Evolutionary conservation across 176 grass and related monocot species (phyloP), one percentile per base, ranked within the genome.

Genomic region (Rhynchospora tenuis): DNA sequence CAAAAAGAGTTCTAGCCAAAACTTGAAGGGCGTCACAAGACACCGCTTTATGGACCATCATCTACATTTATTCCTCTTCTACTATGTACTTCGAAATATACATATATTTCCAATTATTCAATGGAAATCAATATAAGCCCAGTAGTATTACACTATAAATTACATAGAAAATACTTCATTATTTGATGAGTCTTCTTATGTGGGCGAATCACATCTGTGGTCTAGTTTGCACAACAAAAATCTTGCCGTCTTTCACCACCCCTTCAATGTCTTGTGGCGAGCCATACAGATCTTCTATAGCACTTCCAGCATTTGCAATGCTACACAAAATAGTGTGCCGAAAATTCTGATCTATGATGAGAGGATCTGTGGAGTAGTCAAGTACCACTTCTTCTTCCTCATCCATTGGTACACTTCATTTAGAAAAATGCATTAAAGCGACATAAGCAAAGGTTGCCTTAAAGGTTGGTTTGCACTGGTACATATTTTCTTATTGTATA

Each of bases 161-260:
- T 62, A 60, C 45, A 61, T 54, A 54, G 0, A 66, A 81, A 63
- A 43, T 17, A 64, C 12, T 61, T 22, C 16, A 81, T 33, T 48
- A 52, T 64, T 61, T 28, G 50, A 67, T 26, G 38, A 20, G 16
- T 66, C 80, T 65, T 65, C 57, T 61, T 14, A 4, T 63, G 63
- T 47, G 52, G 28, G 33, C 19, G 27, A 81, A 69, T 88, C 89
- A 98, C 92, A 98, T 95, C 84, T 98, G 95, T 84, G 92, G 91
- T 86, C 95, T 91, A 78, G 95, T 98, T 81, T 98, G 95, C 14
- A 98, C 95, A 23, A 98, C 89, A 64, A 87, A 98, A 61, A 98
- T 91, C 71, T 89, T 90, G 23, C 91, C 92, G 77, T 91, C 92
- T 90, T 93, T 98, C 59, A 98, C 92, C 58, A 83, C 92, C 58